A percentile compares a stretch with the other conserved stretches of the same genome.
These are phyloP conservation scores for Populus hybrid DNA, from an alignment of 441 rosid species.

Conservation along the genomic window DNA sequence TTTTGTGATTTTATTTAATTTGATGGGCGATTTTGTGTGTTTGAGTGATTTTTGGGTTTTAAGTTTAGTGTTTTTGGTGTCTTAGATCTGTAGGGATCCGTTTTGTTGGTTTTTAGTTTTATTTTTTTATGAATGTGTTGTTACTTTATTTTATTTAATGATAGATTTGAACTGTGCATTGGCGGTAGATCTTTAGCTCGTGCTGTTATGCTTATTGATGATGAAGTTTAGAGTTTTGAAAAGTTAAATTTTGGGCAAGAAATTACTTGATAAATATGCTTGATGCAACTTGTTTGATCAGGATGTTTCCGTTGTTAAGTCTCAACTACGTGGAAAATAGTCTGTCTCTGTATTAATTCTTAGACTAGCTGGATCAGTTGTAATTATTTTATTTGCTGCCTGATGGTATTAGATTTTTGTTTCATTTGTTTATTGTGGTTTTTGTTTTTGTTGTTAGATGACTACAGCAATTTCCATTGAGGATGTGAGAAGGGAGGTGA, in stretches of 20 bases:
- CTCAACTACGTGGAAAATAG: neutral
- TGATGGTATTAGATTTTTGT: neutral
- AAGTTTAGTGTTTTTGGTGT: neutral
- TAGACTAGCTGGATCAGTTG: neutral
- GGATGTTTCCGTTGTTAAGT: neutral
- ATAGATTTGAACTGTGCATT: neutral
- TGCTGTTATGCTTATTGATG: neutral
- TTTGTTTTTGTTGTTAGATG: constrained; percentile 48
- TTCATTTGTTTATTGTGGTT: constrained; percentile 6
- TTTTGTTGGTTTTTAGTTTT: neutral
- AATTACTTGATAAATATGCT: neutral
- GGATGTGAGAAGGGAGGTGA: constrained; percentile 98
- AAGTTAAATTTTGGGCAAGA: neutral
- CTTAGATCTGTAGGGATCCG: neutral
- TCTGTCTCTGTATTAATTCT: neutral
- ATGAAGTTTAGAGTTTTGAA: neutral
- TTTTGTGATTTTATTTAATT: neutral
- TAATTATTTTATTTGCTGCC: neutral
- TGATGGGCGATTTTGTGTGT: neutral
- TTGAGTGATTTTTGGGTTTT: constrained; percentile 12
- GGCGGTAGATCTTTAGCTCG: neutral
- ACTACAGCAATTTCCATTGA: constrained; percentile 96
- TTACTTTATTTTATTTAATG: neutral
- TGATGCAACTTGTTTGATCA: neutral
- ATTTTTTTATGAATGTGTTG: neutral